These are phyloP conservation scores for Ustilago shanxiensis DNA, from an alignment of 1,284 basidiomycete genomes.

Conservation along the genomic window DNA sequence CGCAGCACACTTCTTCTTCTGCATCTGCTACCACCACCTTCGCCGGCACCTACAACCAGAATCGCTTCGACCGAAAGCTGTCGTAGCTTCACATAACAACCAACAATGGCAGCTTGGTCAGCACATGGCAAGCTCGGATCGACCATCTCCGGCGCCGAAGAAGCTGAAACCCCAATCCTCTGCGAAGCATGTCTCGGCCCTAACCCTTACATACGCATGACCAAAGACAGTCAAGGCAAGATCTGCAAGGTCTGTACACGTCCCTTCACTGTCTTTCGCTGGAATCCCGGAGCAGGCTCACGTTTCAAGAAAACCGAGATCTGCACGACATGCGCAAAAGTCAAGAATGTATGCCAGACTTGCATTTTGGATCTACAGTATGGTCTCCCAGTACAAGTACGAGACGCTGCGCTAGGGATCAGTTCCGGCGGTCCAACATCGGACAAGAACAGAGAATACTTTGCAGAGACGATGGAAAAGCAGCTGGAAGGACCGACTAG, in stretches of 20 bases:
- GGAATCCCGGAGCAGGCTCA: slow-evolving; percentile 92
- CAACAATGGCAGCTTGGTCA: slow-evolving; percentile 22
- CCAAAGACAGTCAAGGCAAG: slow-evolving; percentile 94
- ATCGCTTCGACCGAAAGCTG: neutral
- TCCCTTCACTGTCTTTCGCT: slow-evolving; percentile 95
- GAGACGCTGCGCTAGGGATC: slow-evolving; percentile 91
- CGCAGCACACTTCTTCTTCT: neutral
- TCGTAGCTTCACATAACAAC: neutral
- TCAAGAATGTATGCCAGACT: slow-evolving; percentile 99
- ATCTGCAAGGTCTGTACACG: slow-evolving; percentile 89
- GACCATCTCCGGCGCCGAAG: slow-evolving; percentile 73
- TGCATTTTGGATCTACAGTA: slow-evolving; percentile 95
- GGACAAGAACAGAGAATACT: slow-evolving; percentile 95
- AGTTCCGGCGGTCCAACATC: slow-evolving; percentile 90
- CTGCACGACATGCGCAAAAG: slow-evolving; percentile 97
- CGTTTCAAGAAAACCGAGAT: slow-evolving; percentile 98
- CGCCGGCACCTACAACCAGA: neutral
- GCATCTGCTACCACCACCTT: neutral
- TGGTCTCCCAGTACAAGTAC: slow-evolving; percentile 93
- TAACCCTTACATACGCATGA: slow-evolving; percentile 73
- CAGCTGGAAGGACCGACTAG: slow-evolving; percentile 74
- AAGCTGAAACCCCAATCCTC: slow-evolving; percentile 88
- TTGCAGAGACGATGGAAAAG: slow-evolving; percentile 78
- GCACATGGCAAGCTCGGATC: slow-evolving; percentile 39
- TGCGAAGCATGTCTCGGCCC: slow-evolving; percentile 73